These are phyloP conservation scores for Phaffia tasmanica DNA, from an alignment of 768 basidiomycete genomes.

Conservation along the genomic window DNA sequence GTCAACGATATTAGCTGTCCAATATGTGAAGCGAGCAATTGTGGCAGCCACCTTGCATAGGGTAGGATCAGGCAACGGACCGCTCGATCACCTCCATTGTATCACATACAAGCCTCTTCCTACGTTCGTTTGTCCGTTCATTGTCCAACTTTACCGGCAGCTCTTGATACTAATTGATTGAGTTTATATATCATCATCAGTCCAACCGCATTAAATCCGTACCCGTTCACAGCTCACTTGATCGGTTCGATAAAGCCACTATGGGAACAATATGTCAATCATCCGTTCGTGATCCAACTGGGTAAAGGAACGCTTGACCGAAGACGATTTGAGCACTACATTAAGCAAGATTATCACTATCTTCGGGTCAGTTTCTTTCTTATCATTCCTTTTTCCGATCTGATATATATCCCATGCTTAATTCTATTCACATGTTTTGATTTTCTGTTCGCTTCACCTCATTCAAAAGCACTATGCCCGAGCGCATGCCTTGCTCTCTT, in stretches of 20 bases:
- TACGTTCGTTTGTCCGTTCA: slow-evolving; percentile 42
- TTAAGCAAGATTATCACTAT: slow-evolving; percentile 50
- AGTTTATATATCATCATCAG: slow-evolving; percentile 37
- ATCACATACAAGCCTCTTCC: slow-evolving; percentile 46
- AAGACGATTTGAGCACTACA: slow-evolving; percentile 68
- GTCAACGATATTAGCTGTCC: slow-evolving; percentile 51
- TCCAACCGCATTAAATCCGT: slow-evolving; percentile 50
- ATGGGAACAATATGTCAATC: slow-evolving; percentile 69
- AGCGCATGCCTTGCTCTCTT: slow-evolving; percentile 68
- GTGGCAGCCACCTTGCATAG: slow-evolving; percentile 46
- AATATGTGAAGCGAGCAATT: slow-evolving; percentile 68
- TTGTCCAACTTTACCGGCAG: neutral
- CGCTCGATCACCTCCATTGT: slow-evolving; percentile 73
- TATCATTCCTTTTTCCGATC: neutral
- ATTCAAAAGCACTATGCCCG: slow-evolving; percentile 74
- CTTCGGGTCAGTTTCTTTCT: neutral
- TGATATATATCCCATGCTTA: too few species aligned
- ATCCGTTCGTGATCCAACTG: slow-evolving; percentile 68
- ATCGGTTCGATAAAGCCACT: slow-evolving; percentile 41
- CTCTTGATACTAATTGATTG: neutral
- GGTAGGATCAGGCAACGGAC: slow-evolving; percentile 67
- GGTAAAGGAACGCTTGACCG: slow-evolving; percentile 58
- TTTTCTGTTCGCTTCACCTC: slow-evolving; percentile 39
- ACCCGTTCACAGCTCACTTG: slow-evolving; percentile 57
- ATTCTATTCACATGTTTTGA: slow-evolving; percentile 61